Conservation (phyloP, 805 yeast genomes). For the Scheffersomyces lignosus region DNA sequence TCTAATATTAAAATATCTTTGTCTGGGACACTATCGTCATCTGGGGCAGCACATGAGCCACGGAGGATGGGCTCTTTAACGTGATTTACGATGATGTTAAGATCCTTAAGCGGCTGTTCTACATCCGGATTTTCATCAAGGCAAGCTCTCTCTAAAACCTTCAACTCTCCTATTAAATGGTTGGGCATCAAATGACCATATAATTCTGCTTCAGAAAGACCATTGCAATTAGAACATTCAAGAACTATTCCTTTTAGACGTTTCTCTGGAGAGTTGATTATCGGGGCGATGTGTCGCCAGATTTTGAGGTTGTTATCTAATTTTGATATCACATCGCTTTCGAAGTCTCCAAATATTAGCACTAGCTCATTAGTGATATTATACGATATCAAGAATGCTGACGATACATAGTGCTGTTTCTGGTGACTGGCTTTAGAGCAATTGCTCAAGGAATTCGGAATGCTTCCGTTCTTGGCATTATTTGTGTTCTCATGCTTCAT, state of each 20-base stretch:
- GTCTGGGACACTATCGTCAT: conserved; percentile 18
- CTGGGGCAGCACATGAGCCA: conserved; percentile 21
- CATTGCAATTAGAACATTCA: conserved; percentile 66
- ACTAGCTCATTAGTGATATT: conserved; percentile 34
- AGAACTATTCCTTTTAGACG: conserved; percentile 58
- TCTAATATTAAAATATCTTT: conserved; percentile 20
- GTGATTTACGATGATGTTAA: conserved; percentile 50
- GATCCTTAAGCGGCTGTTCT: conserved; percentile 37
- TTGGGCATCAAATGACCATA: conserved; percentile 83
- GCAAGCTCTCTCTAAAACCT: conserved; percentile 18
- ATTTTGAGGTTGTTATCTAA: conserved; percentile 38
- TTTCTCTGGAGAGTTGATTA: conserved; percentile 32
- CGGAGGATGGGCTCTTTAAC: conserved; percentile 53
- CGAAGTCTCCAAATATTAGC: conserved; percentile 82
- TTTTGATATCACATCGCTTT: conserved; percentile 56
- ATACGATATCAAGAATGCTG: conserved; percentile 60
- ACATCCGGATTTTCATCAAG: conserved; percentile 8
- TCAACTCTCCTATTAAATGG: conserved; percentile 59
- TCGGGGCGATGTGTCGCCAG: conserved; percentile 58
- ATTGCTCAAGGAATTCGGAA: neutral
- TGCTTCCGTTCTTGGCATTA: neutral
- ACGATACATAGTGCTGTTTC: conserved; percentile 37
- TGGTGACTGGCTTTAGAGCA: neutral
- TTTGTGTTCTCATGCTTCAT: neutral
- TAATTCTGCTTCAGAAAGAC: conserved; percentile 38